A percentile compares a stretch with the other conserved stretches of the same genome.
phyloP scores from a whole-genome alignment of 371 early-diverging fungal genomes.

The Apophysomyces trapeziformis region DNA sequence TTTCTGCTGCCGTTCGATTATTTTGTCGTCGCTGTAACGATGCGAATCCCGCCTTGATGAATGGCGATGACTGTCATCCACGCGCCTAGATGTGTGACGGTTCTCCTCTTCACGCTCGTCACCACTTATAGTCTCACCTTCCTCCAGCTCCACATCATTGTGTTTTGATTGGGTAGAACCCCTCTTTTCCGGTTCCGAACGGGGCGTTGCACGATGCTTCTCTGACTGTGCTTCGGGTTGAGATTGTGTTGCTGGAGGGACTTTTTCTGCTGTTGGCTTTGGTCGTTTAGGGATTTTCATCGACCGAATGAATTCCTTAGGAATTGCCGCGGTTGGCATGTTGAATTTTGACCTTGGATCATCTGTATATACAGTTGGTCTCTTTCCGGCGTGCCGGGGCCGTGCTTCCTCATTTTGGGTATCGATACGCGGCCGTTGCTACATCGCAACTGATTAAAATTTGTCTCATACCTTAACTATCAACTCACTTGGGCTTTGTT shows the following conservation, averaged over 20 bases:
- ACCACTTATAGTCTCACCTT: constrained; percentile 28
- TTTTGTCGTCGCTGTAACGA: not conserved
- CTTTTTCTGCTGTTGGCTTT: constrained; percentile 4
- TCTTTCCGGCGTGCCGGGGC: constrained; percentile 1
- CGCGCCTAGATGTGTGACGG: not conserved
- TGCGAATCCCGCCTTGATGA: constrained; percentile 13
- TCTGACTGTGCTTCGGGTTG: not conserved
- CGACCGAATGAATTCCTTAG: constrained; percentile 8
- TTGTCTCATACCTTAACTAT: not conserved
- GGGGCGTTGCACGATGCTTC: not conserved
- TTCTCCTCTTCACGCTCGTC: constrained; percentile 1
- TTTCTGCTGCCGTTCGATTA: not conserved
- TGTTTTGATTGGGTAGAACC: not conserved
- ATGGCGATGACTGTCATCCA: constrained; percentile 16
- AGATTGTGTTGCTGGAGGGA: not conserved
- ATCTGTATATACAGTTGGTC: constrained; percentile 2
- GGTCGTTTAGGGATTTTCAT: constrained; percentile 16
- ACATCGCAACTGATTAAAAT: not conserved
- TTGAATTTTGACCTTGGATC: constrained; percentile 4
- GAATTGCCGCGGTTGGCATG: not conserved
- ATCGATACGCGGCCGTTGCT: constrained; percentile 10
- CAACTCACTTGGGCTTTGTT: not conserved
- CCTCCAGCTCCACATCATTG: constrained; percentile 19
- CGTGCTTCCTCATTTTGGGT: constrained; percentile 6
- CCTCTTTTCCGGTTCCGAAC: not conserved